These are phyloP conservation scores for Endoconidiophora polonica DNA, from an alignment of 2,329 filamentous ascomycete species.

Conservation along the genomic window DNA sequence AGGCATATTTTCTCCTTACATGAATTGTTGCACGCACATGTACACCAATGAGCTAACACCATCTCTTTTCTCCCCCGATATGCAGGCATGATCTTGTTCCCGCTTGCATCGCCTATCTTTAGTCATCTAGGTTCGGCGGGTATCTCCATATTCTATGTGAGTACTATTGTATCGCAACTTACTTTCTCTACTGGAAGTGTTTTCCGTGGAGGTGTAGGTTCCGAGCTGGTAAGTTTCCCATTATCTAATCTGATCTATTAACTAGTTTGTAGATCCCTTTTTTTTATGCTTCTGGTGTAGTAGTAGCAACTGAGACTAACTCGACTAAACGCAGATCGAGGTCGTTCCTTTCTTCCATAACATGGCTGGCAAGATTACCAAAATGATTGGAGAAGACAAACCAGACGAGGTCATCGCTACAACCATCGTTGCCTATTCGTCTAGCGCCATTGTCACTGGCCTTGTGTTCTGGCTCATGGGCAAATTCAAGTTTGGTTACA, in stretches of 20 bases:
- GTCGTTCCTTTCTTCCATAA: slow-evolving; percentile 98
- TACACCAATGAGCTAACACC: slow-evolving; percentile 6
- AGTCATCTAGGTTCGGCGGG: slow-evolving; percentile 75
- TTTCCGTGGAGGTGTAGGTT: slow-evolving; percentile 82
- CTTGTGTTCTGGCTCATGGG: slow-evolving; percentile 86
- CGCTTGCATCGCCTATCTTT: slow-evolving; percentile 74
- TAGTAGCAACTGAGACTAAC: background rate
- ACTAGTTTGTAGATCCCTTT: no score
- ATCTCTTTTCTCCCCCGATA: background rate
- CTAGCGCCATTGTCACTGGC: slow-evolving; percentile 83
- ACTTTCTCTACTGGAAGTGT: slow-evolving; percentile 76
- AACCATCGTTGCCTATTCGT: slow-evolving; percentile 76
- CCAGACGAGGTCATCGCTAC: slow-evolving; percentile 81
- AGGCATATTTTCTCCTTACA: slow-evolving; percentile 1
- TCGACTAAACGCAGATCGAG: slow-evolving; percentile 49
- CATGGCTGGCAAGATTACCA: slow-evolving; percentile 82
- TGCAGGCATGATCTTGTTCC: slow-evolving; percentile 79
- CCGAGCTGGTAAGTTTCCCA: slow-evolving; percentile 54
- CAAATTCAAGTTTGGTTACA: slow-evolving; percentile 67
- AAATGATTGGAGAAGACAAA: slow-evolving; percentile 59
- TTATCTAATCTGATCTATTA: background rate
- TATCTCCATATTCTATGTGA: slow-evolving; percentile 97
- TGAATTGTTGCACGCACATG: background rate
- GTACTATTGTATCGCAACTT: slow-evolving; percentile 84
- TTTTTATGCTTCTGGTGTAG: background rate